Conservation (phyloP, 768 basidiomycete species). For the Pisolithus tinctorius region DNA sequence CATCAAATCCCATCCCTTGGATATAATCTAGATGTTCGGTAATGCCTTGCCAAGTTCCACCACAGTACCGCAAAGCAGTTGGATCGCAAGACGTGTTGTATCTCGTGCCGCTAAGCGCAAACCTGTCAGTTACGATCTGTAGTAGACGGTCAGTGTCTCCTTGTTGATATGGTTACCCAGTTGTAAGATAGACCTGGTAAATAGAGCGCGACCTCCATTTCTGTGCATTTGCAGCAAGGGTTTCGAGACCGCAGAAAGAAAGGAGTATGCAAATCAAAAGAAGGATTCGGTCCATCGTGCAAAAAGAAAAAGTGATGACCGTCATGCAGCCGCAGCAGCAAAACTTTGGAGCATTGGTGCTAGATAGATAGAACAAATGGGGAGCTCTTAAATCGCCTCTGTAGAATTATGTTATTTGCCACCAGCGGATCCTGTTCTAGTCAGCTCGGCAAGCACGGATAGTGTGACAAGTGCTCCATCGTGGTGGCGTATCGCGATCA, state of each 20-base stretch:
- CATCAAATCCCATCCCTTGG: slow-evolving; percentile 56
- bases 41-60: slow-evolving; percentile 50
- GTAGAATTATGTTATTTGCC: too few species aligned
- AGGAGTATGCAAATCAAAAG: background rate
- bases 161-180: background rate
- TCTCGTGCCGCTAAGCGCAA: slow-evolving; percentile 39
- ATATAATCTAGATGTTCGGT: slow-evolving; percentile 56
- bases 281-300: too few species aligned
- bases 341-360: too few species aligned
- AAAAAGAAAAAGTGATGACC: too few species aligned
- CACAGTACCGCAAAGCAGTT: slow-evolving; percentile 43
- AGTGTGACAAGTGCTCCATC: too few species aligned
- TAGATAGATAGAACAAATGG: too few species aligned
- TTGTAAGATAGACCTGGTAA: slow-evolving; percentile 37
- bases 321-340: too few species aligned
- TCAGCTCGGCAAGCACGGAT: too few species aligned
- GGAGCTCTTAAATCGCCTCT: too few species aligned
- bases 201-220: slow-evolving; percentile 48
- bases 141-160: background rate
- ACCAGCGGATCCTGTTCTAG: too few species aligned
- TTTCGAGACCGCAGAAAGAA: slow-evolving; percentile 4
- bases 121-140: slow-evolving; percentile 53
- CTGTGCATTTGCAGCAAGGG: slow-evolving; percentile 34
- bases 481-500: too few species aligned
- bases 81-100: slow-evolving; percentile 39